phyloP scores from a whole-genome alignment of 2,329 filamentous ascomycete genomes.

The Cordyceps javanica region DNA sequence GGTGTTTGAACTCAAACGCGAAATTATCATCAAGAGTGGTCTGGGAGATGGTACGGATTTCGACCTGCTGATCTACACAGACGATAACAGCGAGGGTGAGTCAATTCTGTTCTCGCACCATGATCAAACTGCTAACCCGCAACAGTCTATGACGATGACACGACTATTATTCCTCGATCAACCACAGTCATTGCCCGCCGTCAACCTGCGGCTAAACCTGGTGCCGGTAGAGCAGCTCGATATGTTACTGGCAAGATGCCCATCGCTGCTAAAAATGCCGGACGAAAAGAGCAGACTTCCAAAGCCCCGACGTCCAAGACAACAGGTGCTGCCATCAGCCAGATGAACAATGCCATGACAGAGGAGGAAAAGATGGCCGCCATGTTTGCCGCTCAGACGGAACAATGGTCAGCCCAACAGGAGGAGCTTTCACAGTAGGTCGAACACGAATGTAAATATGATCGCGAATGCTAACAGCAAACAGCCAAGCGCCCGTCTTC shows the following conservation, averaged over 20 bases:
- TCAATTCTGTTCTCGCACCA: conserved; percentile 13
- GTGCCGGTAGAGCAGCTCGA: conserved; percentile 82
- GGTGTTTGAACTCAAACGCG: conserved; percentile 96
- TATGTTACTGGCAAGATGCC: conserved; percentile 98
- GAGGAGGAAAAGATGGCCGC: conserved; percentile 92
- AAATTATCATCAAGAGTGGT: conserved; percentile 92
- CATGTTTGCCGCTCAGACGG: conserved; percentile 83
- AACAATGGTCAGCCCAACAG: conserved; percentile 89
- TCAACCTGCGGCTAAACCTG: conserved; percentile 74
- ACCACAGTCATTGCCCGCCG: conserved; percentile 88
- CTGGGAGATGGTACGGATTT: conserved; percentile 95
- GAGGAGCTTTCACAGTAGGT: conserved; percentile 81
- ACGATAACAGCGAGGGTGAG: conserved; percentile 86
- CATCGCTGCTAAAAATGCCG: conserved; percentile 73
- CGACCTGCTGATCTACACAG: conserved; percentile 88
- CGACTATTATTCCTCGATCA: conserved; percentile 90
- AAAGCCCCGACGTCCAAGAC: conserved; percentile 53
- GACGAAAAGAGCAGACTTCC: conserved; percentile 56
- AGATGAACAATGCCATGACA: conserved; percentile 74
- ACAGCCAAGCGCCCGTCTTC: conserved; percentile 55
- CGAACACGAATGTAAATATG: neutral
- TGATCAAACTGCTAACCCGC: conserved; percentile 23
- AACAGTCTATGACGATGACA: conserved; percentile 93
- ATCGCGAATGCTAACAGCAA: conserved; percentile 25
- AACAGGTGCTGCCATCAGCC: conserved; percentile 50